phyloP scores from a whole-genome alignment of 1,284 basidiomycete species.

The Prillingera fragicola region DNA sequence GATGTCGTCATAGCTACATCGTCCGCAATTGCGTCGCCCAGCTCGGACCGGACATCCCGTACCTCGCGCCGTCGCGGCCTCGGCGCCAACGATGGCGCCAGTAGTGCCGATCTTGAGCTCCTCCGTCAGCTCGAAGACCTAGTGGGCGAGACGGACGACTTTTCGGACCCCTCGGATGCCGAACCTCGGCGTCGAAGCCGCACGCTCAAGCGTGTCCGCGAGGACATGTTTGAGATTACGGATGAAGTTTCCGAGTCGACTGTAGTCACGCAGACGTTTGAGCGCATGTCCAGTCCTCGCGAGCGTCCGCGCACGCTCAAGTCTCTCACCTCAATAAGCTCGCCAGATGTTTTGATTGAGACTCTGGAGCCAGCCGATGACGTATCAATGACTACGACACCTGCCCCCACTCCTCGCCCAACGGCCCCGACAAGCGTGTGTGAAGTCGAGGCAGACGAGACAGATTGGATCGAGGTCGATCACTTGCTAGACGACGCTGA shows the following conservation, averaged over 20 bases:
- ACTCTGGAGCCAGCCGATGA: conserved; percentile 11
- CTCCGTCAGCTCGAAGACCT: conserved; percentile 34
- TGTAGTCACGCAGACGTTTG: conserved; percentile 27
- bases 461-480: conserved; percentile 48
- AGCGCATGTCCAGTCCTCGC: conserved; percentile 10
- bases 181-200: conserved; percentile 21
- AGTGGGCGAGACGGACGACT: conserved; percentile 31
- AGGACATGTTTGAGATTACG: conserved; percentile 48
- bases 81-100: background rate
- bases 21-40: background rate
- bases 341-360: conserved; percentile 20
- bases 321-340: background rate
- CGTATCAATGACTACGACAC: background rate
- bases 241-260: conserved; percentile 47
- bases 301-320: background rate
- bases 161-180: conserved; percentile 17
- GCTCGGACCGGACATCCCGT: background rate
- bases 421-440: background rate
- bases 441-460: conserved; percentile 21
- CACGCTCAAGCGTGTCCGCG: conserved; percentile 20
- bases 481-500: conserved; percentile 15
- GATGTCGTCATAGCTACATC: conserved; percentile 10
- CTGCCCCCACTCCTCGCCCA: background rate
- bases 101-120: conserved; percentile 23
- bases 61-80: background rate